Conservation (phyloP, 768 basidiomycete genomes). For the Coprinopsis strossmayeri region DNA sequence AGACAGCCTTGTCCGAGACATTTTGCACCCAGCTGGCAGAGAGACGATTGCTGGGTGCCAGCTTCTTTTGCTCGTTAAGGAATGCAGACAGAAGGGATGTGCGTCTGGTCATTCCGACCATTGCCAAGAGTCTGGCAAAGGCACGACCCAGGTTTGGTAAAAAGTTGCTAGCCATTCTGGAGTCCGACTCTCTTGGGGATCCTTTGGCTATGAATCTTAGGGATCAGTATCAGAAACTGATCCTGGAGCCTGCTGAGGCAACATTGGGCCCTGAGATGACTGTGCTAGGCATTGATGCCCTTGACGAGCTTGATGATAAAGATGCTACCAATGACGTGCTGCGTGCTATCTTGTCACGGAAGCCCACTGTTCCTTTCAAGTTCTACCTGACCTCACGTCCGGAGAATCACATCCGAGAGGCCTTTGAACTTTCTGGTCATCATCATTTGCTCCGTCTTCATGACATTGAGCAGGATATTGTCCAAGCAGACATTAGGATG, state of each 20-base stretch:
- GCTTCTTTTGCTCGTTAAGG: constrained; percentile 6
- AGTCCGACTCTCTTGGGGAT: not conserved
- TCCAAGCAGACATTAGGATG: constrained; percentile 2
- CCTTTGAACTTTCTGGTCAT: constrained; percentile 4
- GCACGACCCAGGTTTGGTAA: not conserved
- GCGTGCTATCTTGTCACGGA: constrained; percentile 6
- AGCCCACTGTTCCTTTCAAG: constrained; percentile 12
- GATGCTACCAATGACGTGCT: constrained; percentile 15
- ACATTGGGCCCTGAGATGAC: not conserved
- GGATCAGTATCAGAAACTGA: not conserved
- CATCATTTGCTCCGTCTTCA: constrained; percentile 7
- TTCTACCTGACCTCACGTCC: constrained; percentile 18
- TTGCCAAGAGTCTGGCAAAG: not conserved
- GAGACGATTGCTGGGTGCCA: constrained; percentile 2
- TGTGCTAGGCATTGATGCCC: not conserved
- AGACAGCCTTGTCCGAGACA: constrained; percentile 8
- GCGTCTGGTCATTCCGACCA: not conserved
- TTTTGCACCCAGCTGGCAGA: not conserved
- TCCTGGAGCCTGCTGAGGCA: not conserved
- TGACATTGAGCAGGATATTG: constrained; percentile 5
- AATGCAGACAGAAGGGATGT: not conserved
- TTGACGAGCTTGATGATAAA: constrained; percentile 15
- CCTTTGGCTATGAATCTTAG: not conserved
- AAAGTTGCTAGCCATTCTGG: not conserved
- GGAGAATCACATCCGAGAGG: constrained; percentile 10